These are phyloP conservation scores for Climacium dendroides DNA, from an alignment of 225 moss, liverwort and hornwort species.

Conservation along the genomic window DNA sequence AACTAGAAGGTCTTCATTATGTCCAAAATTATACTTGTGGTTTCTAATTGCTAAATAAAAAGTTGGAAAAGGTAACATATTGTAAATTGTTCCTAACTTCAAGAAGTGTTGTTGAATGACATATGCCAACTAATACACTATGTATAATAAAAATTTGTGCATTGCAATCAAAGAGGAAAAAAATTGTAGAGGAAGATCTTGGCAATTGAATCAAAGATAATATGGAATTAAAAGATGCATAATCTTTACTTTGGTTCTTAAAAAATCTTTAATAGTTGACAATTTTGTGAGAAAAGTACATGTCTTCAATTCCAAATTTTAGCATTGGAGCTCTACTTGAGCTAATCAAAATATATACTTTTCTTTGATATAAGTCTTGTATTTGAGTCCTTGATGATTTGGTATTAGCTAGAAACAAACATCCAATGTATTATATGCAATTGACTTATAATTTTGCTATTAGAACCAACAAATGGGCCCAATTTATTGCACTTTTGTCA, in stretches of 20 bases:
- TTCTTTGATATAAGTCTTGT: fast-evolving
- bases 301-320: too few relatives aligned
- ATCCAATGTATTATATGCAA: fast-evolving
- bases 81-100: not conserved
- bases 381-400: not conserved
- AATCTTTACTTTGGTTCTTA: not conserved
- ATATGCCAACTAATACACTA: too few relatives aligned
- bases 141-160: not conserved
- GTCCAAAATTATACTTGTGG: not conserved
- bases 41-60: not conserved
- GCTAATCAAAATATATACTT: not conserved
- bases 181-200: not conserved
- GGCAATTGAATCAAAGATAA: not conserved
- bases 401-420: not conserved
- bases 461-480: not conserved
- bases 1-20: not conserved
- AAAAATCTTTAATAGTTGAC: not conserved
- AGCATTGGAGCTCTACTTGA: not conserved
- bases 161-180: fast-evolving
- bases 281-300: not conserved
- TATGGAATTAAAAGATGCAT: not conserved
- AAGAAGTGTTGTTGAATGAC: not conserved
- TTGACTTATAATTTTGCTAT: not conserved
- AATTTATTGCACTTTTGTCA: not conserved
- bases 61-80: not conserved